phyloP scores from a whole-genome alignment of 1,284 basidiomycete species.

The Puccinia coronata region DNA sequence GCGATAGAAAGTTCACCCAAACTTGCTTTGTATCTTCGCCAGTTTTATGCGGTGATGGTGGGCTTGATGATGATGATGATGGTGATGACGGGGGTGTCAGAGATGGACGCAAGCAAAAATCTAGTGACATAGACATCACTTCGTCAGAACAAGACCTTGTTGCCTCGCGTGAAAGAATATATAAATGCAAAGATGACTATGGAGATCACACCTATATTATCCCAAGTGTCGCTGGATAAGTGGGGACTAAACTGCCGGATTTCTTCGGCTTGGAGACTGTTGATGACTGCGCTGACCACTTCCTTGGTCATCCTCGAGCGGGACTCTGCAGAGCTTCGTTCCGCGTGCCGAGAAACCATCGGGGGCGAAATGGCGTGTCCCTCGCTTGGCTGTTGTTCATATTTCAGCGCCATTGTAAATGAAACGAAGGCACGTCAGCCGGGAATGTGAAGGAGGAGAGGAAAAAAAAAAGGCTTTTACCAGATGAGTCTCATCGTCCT shows the following conservation, averaged over 20 bases:
- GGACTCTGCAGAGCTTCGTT: background rate
- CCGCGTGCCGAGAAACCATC: background rate
- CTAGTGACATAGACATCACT: background rate
- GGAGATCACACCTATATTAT: background rate
- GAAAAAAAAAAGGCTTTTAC: background rate
- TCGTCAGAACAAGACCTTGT: background rate
- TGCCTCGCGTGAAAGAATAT: background rate
- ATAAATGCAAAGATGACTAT: background rate
- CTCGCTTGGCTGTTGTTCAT: background rate
- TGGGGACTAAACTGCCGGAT: conserved; percentile 9
- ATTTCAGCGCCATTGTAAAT: background rate
- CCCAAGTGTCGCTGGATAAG: conserved; percentile 23
- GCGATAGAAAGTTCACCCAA: conserved; percentile 3
- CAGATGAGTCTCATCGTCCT: conserved; percentile 7
- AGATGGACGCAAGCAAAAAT: conserved; percentile 16
- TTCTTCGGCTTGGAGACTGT: conserved; percentile 7
- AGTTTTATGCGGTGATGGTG: background rate
- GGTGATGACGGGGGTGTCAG: conserved; percentile 23
- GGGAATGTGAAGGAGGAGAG: background rate
- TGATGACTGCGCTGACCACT: conserved; percentile 4
- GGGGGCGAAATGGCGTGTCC: conserved; percentile 20
- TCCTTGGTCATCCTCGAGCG: background rate
- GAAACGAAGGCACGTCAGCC: too few relatives aligned
- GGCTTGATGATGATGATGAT: conserved; percentile 18
- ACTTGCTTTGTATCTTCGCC: background rate